A percentile compares a stretch with the other conserved stretches of the same genome.
These are phyloP conservation scores for Suhomyces coccinellae DNA, from an alignment of 1,139 yeast genomes.

Conservation along the genomic window DNA sequence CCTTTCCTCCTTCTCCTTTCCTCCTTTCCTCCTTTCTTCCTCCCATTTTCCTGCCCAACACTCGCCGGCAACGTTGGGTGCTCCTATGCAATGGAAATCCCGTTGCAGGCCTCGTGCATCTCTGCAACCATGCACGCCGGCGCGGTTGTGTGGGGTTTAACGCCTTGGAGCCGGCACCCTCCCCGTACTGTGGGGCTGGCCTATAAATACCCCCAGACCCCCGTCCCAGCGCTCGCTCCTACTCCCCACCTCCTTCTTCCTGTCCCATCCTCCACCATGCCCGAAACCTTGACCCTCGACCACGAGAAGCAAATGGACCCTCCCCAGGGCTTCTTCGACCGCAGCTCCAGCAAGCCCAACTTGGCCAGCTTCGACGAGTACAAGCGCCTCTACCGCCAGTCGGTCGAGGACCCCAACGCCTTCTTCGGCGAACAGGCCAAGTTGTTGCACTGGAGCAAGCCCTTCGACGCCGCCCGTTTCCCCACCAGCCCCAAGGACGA, in stretches of 20 bases:
- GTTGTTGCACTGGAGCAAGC: conserved; percentile 61
- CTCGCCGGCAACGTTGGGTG: no score
- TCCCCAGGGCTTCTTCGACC: conserved; percentile 57
- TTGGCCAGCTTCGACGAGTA: conserved; percentile 57
- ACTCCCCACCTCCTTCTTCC: not conserved
- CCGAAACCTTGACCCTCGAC: conserved; percentile 34
- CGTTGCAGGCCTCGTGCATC: no score
- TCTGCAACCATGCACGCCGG: not conserved
- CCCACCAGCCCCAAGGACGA: conserved; percentile 53
- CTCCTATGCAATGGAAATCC: no score
- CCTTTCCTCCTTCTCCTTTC: not conserved
- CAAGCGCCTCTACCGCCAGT: conserved; percentile 58
- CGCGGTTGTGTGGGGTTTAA: conserved; percentile 1
- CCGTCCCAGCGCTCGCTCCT: not conserved
- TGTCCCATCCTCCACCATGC: conserved; percentile 7
- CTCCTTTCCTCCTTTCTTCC: not conserved
- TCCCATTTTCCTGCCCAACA: not conserved
- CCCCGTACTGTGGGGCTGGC: not conserved
- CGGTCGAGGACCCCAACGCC: conserved; percentile 62
- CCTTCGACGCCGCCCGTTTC: conserved; percentile 57
- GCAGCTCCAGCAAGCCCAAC: conserved; percentile 49
- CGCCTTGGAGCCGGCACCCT: not conserved
- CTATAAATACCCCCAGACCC: conserved; percentile 3
- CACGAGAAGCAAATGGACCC: conserved; percentile 48
- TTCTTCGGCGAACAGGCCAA: conserved; percentile 70